Evolutionary conservation across 163 green algal genomes (phyloP), one percentile per base, ranked within the genome.

Genomic region (Volvox carteri): DNA sequence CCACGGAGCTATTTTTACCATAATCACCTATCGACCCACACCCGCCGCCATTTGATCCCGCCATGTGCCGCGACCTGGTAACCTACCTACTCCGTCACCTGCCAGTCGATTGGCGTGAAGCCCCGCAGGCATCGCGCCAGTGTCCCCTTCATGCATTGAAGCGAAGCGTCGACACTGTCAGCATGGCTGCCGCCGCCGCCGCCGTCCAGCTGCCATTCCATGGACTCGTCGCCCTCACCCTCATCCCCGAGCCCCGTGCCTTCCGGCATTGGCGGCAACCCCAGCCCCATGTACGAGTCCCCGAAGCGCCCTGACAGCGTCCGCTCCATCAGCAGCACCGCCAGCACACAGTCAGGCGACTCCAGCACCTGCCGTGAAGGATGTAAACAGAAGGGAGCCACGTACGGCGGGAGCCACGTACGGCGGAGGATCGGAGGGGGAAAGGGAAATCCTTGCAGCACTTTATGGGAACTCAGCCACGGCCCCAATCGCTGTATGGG

Each of bases 311-410:
- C 23, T 33, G 18, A 28, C 54, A 89, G 41, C 4, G 72, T 77
- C 18, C 37, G 30, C 72, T 84, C 84, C 54, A 60, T 67, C 41
- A 89, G 72, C 70, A 89, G 70, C 52, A 89, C 70, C 52, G 84
- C 84, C 28, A 84, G 54, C 84, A 89, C 84, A 54, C 72, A 84
- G 52, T 89, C 84, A 19, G 70, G 84, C 16, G 41, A 52, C 84
- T 84, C 84, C 28, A 77, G 39, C 46, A 88, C 67, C 83, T 88
- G 84, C 2, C 39, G 16, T 8, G 70, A 21, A 33, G 41, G 70
- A n/a, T n/a, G n/a, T n/a, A n/a, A n/a, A n/a, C n/a, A n/a, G n/a
- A n/a, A n/a, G n/a, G n/a, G n/a, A n/a, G n/a, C n/a, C n/a, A n/a
- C n/a, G n/a, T n/a, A n/a, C n/a, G n/a, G n/a, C n/a, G n/a, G n/a